A percentile compares a stretch with the other conserved stretches of the same genome.
Evolutionary conservation across 495 filamentous ascomycete genomes (phyloP).

Genomic region (Neurospora sp.): DNA sequence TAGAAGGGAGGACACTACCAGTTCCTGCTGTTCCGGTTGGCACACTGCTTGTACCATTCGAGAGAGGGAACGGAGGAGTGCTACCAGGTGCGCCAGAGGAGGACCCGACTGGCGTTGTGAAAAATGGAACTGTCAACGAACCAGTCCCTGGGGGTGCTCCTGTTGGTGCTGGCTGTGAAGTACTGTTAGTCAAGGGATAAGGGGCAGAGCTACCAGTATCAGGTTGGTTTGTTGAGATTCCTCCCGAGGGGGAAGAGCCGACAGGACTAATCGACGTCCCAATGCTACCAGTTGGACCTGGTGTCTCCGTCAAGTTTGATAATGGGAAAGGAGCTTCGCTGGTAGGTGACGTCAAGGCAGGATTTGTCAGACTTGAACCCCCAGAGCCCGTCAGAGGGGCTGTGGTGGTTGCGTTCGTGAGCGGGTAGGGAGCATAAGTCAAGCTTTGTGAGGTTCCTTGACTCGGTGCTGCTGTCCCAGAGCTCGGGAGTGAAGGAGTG

Average conservation of each 20-base stretch:
- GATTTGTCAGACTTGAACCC: neutral
- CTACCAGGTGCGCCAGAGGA: neutral
- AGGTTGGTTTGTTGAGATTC: neutral
- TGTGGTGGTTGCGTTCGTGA: conserved; percentile 7
- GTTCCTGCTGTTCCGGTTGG: conserved; percentile 4
- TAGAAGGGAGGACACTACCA: neutral
- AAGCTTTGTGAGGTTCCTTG: neutral
- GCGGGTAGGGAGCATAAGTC: conserved; percentile 2
- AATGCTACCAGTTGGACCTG: neutral
- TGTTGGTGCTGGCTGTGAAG: neutral
- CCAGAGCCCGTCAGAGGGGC: conserved; percentile 1
- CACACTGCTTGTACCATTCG: neutral
- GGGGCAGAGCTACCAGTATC: neutral
- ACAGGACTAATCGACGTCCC: neutral
- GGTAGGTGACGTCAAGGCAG: neutral
- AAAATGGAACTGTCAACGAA: neutral
- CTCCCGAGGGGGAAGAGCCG: neutral
- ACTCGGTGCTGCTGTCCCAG: neutral
- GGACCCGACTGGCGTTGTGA: neutral
- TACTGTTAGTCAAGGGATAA: conserved; percentile 9
- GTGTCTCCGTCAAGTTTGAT: conserved; percentile 10
- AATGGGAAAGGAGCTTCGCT: conserved; percentile 14
- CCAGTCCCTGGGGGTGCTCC: neutral
- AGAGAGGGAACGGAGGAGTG: neutral
- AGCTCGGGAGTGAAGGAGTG: neutral